A percentile compares a stretch with the other conserved stretches of the same genome.
Evolutionary conservation across 306 rosid species (phyloP).

Genomic region (Malus sieversii): DNA sequence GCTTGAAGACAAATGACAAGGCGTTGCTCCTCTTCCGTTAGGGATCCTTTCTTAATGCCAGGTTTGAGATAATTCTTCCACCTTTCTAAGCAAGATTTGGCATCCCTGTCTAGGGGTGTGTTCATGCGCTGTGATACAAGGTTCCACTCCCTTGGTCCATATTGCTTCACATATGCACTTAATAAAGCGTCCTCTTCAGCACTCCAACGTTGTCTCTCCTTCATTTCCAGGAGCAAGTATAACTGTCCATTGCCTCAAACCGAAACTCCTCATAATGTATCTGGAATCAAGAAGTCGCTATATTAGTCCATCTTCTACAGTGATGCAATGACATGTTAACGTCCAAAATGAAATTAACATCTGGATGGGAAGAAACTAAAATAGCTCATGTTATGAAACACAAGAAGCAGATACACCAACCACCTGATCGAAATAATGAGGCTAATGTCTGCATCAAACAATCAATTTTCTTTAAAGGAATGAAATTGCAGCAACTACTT

Average conservation of each 20-base stretch:
- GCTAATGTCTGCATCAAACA: not conserved
- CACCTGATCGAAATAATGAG: not conserved
- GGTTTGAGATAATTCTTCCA: constrained; percentile 92
- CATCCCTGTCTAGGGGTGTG: constrained; percentile 61
- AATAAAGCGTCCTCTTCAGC: constrained; percentile 76
- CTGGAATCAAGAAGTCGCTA: constrained; percentile 26
- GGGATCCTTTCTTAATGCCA: constrained; percentile 75
- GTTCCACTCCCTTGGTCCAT: constrained; percentile 89
- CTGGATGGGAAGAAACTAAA: not conserved
- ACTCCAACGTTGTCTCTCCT: constrained; percentile 83
- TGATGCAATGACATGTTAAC: not conserved
- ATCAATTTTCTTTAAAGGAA: not conserved
- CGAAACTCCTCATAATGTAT: constrained; percentile 60
- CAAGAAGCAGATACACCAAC: not conserved
- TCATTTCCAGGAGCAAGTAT: constrained; percentile 59
- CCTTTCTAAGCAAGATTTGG: constrained; percentile 82
- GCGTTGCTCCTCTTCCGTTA: constrained; percentile 72
- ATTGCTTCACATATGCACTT: constrained; percentile 71
- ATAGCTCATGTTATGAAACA: not conserved
- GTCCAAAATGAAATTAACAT: not conserved
- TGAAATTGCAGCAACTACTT: not conserved
- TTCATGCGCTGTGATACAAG: constrained; percentile 87
- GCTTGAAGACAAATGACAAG: constrained; percentile 71
- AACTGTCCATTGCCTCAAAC: constrained; percentile 45
- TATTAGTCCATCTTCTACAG: constrained; percentile 1